Percentiles rank a stretch among this genome's conserved stretches.
These are phyloP conservation scores for Dactylellina cionopaga DNA, from an alignment of 2,329 filamentous ascomycete species.

Conservation along the genomic window DNA sequence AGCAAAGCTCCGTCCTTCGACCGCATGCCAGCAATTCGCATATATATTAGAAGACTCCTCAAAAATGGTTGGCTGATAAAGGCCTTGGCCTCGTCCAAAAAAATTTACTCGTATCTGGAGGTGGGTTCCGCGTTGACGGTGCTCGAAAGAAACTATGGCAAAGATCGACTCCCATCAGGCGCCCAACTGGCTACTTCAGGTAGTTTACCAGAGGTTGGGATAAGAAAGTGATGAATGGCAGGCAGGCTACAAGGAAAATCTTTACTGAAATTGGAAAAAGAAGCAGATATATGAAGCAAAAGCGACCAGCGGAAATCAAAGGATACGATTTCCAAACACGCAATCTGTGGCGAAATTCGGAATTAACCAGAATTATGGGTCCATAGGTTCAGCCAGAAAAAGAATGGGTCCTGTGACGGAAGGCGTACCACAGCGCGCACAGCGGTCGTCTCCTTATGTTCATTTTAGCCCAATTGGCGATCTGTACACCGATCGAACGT, in stretches of 20 bases:
- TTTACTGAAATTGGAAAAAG: conserved; percentile 21
- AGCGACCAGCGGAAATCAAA: background rate
- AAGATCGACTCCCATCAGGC: conserved; percentile 30
- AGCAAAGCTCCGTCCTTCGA: background rate
- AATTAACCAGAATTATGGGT: conserved; percentile 9
- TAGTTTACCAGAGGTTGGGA: background rate
- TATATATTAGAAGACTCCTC: background rate
- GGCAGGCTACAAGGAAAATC: conserved; percentile 20
- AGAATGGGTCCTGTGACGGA: conserved; percentile 12
- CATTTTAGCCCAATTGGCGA: background rate
- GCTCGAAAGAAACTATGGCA: conserved; percentile 20
- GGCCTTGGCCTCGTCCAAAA: no score
- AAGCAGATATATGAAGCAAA: conserved; percentile 9
- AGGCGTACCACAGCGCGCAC: conserved; percentile 27
- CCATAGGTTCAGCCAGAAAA: conserved; percentile 22
- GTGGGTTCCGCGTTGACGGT: conserved; percentile 23
- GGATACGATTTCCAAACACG: conserved; percentile 20
- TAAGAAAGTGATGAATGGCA: background rate
- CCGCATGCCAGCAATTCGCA: background rate
- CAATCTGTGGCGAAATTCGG: conserved; percentile 26
- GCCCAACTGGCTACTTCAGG: conserved; percentile 8
- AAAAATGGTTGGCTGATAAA: no score
- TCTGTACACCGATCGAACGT: conserved; percentile 15
- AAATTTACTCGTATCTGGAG: background rate
- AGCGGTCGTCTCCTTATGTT: background rate